phyloP scores from a whole-genome alignment of 1,139 yeast species.

The Debaryomyces udenii region DNA sequence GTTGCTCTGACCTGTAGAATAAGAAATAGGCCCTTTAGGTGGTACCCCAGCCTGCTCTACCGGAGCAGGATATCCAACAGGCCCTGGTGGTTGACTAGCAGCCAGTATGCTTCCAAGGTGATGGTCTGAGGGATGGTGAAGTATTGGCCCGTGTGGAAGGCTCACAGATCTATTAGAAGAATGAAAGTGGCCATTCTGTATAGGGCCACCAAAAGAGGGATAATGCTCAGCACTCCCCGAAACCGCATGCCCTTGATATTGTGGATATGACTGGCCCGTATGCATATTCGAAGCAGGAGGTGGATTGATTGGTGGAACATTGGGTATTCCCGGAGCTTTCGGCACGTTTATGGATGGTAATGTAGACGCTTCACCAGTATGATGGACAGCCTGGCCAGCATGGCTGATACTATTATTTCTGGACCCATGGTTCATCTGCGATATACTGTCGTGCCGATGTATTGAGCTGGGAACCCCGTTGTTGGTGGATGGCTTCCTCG shows the following conservation, averaged over 20 bases:
- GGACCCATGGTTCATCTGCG: neutral
- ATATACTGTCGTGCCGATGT: slow-evolving; percentile 8
- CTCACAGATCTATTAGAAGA: slow-evolving; percentile 5
- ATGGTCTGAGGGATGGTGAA: neutral
- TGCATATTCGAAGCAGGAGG: no score
- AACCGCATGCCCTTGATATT: neutral
- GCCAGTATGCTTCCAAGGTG: slow-evolving; percentile 4
- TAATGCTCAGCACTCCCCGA: neutral
- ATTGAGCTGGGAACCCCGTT: slow-evolving; percentile 3
- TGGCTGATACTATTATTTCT: slow-evolving; percentile 5
- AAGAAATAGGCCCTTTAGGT: slow-evolving; percentile 1
- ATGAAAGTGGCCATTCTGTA: slow-evolving; percentile 3
- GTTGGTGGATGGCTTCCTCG: slow-evolving; percentile 8
- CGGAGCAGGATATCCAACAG: neutral
- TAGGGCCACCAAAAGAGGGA: neutral
- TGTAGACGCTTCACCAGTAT: neutral
- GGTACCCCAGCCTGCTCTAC: neutral
- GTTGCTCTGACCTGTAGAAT: neutral
- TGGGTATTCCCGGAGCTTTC: neutral
- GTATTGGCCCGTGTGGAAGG: slow-evolving; percentile 6
- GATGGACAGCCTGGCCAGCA: neutral
- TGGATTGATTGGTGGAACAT: no score
- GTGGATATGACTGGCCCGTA: neutral
- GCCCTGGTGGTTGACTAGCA: slow-evolving; percentile 1
- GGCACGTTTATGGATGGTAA: slow-evolving; percentile 3